A percentile compares a stretch with the other conserved stretches of the same genome.
Conservation (phyloP, 2,329 filamentous ascomycete genomes). For the Bertia moriformis region DNA sequence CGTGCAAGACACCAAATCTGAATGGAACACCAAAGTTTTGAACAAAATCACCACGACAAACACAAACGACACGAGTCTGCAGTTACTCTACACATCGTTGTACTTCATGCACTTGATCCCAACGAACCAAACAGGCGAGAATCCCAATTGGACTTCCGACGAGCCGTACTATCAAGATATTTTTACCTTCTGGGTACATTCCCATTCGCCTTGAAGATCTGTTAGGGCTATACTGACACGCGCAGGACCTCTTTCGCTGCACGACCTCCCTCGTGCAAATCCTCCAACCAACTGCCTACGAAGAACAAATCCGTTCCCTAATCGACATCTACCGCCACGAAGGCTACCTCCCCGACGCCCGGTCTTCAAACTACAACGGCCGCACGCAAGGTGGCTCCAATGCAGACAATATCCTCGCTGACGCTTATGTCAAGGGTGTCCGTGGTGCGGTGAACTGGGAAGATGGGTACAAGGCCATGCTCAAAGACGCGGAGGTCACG, state of each 20-base stretch:
- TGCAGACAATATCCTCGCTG: slow-evolving; percentile 57
- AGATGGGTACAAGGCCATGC: slow-evolving; percentile 46
- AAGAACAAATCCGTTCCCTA: slow-evolving; percentile 50
- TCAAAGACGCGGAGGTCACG: slow-evolving; percentile 49
- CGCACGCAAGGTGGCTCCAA: slow-evolving; percentile 57
- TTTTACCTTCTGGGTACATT: slow-evolving; percentile 49
- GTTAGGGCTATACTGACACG: background rate
- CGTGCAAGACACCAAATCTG: slow-evolving; percentile 26
- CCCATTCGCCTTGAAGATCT: slow-evolving; percentile 3
- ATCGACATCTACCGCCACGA: slow-evolving; percentile 55
- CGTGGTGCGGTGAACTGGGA: slow-evolving; percentile 48
- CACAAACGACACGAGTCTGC: slow-evolving; percentile 35
- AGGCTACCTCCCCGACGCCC: slow-evolving; percentile 49
- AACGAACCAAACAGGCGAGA: slow-evolving; percentile 58
- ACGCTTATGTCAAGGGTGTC: slow-evolving; percentile 58
- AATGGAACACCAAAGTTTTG: slow-evolving; percentile 49
- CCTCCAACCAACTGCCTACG: slow-evolving; percentile 44
- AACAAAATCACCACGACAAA: slow-evolving; percentile 47
- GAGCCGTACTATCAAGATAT: slow-evolving; percentile 63
- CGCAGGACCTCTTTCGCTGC: slow-evolving; percentile 35
- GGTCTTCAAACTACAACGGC: slow-evolving; percentile 57
- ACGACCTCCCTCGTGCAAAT: slow-evolving; percentile 51
- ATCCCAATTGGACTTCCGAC: slow-evolving; percentile 44
- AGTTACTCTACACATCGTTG: slow-evolving; percentile 50
- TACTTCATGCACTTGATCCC: slow-evolving; percentile 59